Conservation (phyloP, 305 asterid species). For the Andrographis paniculata region DNA sequence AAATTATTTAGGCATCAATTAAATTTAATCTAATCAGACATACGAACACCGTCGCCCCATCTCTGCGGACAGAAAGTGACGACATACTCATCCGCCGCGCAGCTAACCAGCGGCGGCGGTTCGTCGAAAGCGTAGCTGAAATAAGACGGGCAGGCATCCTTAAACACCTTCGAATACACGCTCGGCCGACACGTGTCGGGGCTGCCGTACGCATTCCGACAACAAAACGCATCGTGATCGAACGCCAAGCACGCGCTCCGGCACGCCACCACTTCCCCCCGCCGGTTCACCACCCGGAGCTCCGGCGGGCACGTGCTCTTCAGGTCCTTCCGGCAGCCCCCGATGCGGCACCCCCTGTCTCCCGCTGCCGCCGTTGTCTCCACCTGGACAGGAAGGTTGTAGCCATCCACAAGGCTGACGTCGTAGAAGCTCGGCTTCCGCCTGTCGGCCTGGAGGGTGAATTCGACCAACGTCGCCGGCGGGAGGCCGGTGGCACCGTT, state of each 20-base stretch:
- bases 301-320: conserved; percentile 46
- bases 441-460: conserved; percentile 39
- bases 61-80: conserved; percentile 65
- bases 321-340: conserved; percentile 42
- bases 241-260: conserved; percentile 77
- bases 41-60: conserved; percentile 31
- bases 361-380: conserved; percentile 12
- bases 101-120: conserved; percentile 46
- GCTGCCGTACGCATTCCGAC: conserved; percentile 52
- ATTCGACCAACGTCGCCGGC: conserved; percentile 57
- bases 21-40: background rate
- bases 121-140: conserved; percentile 57
- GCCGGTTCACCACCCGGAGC: conserved; percentile 30
- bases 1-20: background rate
- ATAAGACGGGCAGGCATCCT: conserved; percentile 67
- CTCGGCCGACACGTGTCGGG: conserved; percentile 56
- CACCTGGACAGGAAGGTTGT: conserved; percentile 60
- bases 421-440: conserved; percentile 50
- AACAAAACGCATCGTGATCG: conserved; percentile 51
- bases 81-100: conserved; percentile 40
- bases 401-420: conserved; percentile 67
- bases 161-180: conserved; percentile 52
- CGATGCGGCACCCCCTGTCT: conserved; percentile 28
- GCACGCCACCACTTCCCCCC: conserved; percentile 67
- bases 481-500: conserved; percentile 56